A percentile compares a stretch with the other conserved stretches of the same genome.
Conservation (phyloP, 169 alveolate species). For the Babesia caballi region DNA sequence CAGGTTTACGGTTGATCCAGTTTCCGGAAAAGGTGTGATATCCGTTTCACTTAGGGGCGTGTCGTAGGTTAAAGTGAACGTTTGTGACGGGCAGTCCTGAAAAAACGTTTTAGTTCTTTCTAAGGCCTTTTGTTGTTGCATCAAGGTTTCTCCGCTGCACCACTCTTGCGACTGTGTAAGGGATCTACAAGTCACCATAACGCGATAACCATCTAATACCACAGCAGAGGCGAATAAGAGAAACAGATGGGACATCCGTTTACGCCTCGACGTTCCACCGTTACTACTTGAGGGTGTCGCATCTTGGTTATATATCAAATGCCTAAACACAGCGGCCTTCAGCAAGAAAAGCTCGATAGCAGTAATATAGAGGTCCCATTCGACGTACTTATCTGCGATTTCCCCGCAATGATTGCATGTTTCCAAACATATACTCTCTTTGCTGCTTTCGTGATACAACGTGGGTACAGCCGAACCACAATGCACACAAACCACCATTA, state of each 20-base stretch:
- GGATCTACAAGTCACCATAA: constrained; percentile 30
- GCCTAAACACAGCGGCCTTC: constrained; percentile 45
- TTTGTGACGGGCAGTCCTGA: background rate
- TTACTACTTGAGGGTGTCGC: constrained; percentile 7
- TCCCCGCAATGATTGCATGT: constrained; percentile 53
- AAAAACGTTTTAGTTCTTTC: background rate
- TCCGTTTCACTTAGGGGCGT: background rate
- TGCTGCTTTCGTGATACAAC: constrained; percentile 37
- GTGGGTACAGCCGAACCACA: constrained; percentile 53
- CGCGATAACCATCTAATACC: constrained; percentile 30
- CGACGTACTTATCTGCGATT: constrained; percentile 58
- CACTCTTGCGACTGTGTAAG: constrained; percentile 24
- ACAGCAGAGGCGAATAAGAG: constrained; percentile 38
- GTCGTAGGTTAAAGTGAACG: background rate
- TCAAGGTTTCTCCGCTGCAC: constrained; percentile 14
- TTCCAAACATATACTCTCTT: constrained; percentile 28
- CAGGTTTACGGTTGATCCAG: constrained; percentile 9
- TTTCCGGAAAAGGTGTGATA: background rate
- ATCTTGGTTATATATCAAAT: constrained; percentile 32
- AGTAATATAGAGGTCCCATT: constrained; percentile 54
- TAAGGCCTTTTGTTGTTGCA: constrained; percentile 6
- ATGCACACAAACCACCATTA: constrained; percentile 64
- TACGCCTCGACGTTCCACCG: background rate
- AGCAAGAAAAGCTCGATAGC: constrained; percentile 48
- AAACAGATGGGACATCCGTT: background rate